phyloP scores from a whole-genome alignment of 1,139 yeast genomes.

The Wickerhamomyces sp. region DNA sequence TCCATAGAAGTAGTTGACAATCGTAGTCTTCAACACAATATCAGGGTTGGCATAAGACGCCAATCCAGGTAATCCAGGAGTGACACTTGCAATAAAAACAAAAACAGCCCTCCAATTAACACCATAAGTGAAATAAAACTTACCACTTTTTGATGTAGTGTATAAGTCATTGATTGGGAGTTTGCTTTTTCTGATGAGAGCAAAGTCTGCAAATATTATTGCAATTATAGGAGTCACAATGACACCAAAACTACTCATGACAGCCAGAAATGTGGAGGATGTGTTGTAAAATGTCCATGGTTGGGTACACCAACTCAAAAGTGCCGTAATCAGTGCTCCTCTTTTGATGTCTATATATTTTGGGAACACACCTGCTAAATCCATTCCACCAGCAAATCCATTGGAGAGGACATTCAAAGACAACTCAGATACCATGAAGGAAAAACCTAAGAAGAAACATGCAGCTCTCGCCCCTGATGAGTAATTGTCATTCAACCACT shows the following conservation, averaged over 20 bases:
- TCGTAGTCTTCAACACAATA: slow-evolving; percentile 14
- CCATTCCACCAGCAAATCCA: slow-evolving; percentile 40
- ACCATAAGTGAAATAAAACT: slow-evolving; percentile 28
- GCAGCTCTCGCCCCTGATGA: slow-evolving; percentile 33
- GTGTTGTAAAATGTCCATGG: slow-evolving; percentile 38
- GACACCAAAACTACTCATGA: slow-evolving; percentile 33
- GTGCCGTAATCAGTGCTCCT: slow-evolving; percentile 31
- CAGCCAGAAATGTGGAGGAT: slow-evolving; percentile 29
- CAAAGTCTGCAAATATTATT: slow-evolving; percentile 30
- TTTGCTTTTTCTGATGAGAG: slow-evolving; percentile 26
- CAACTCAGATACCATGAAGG: slow-evolving; percentile 31
- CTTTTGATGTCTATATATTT: slow-evolving; percentile 32
- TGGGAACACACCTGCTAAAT: slow-evolving; percentile 35
- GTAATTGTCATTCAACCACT: slow-evolving; percentile 30
- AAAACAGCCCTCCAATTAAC: slow-evolving; percentile 25
- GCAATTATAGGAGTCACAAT: slow-evolving; percentile 31
- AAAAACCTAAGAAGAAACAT: slow-evolving; percentile 33
- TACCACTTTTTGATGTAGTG: slow-evolving; percentile 24
- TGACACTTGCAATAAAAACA: slow-evolving; percentile 20
- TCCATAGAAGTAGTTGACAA: slow-evolving; percentile 21
- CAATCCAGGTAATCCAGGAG: slow-evolving; percentile 27
- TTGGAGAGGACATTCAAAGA: slow-evolving; percentile 33
- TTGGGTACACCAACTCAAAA: slow-evolving; percentile 32
- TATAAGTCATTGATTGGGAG: slow-evolving; percentile 28
- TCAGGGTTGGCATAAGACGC: slow-evolving; percentile 23